A percentile compares a stretch with the other conserved stretches of the same genome.
These are phyloP conservation scores for Sordaria brevicollis DNA, from an alignment of 495 filamentous ascomycete species.

Conservation along the genomic window DNA sequence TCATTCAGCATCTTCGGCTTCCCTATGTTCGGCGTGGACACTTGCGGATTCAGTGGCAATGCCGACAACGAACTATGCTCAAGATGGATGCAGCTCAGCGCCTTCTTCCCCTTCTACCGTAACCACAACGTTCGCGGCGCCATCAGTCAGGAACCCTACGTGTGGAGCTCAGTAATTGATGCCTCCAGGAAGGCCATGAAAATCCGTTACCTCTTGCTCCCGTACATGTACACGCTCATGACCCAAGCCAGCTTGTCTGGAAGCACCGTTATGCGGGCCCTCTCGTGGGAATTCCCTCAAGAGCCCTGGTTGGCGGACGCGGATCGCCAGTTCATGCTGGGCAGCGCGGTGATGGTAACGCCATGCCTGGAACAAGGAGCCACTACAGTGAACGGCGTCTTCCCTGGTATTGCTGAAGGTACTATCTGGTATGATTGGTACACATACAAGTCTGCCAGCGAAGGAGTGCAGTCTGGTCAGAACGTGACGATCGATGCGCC, in stretches of 20 bases:
- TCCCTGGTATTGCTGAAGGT: conserved; percentile 53
- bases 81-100: conserved; percentile 77
- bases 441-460: conserved; percentile 39
- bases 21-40: conserved; percentile 80
- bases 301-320: conserved; percentile 59
- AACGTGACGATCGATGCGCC: conserved; percentile 69
- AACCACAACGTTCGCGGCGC: conserved; percentile 66
- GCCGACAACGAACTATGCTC: conserved; percentile 65
- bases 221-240: conserved; percentile 78
- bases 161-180: conserved; percentile 58
- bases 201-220: conserved; percentile 63
- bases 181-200: conserved; percentile 59
- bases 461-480: conserved; percentile 40
- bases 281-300: conserved; percentile 75
- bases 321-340: conserved; percentile 72
- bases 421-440: conserved; percentile 81
- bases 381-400: conserved; percentile 60
- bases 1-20: conserved; percentile 75
- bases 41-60: conserved; percentile 71
- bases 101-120: conserved; percentile 84
- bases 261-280: conserved; percentile 67
- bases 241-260: conserved; percentile 57
- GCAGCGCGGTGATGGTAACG: conserved; percentile 56
- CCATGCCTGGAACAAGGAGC: conserved; percentile 61
- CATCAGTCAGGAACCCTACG: conserved; percentile 64